Conservation (phyloP, 805 yeast genomes). For the Debaryomyces maramus region DNA sequence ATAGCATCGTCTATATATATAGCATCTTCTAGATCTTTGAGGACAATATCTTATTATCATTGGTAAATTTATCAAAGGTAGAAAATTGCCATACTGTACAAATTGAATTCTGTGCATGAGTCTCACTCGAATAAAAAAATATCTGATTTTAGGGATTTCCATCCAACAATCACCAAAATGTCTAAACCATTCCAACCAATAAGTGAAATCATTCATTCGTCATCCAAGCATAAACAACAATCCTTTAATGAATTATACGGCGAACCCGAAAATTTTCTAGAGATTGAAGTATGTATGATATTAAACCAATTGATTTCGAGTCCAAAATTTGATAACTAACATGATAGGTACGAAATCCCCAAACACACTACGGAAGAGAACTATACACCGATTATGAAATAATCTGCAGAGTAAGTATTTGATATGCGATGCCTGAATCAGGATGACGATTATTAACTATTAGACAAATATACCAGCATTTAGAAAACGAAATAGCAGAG, state of each 20-base stretch:
- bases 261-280: conserved; percentile 91
- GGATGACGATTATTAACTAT: conserved; percentile 12
- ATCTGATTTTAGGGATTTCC: too few species aligned
- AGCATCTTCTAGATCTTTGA: too few species aligned
- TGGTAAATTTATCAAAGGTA: too few species aligned
- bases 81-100: too few species aligned
- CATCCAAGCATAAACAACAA: conserved; percentile 48
- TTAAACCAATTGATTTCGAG: background rate
- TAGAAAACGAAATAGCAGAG: conserved; percentile 58
- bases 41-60: too few species aligned
- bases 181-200: conserved; percentile 45
- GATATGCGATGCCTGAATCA: background rate
- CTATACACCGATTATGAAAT: conserved; percentile 93
- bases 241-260: conserved; percentile 83
- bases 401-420: conserved; percentile 57
- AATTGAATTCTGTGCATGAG: too few species aligned
- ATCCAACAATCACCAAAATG: too few species aligned
- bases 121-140: too few species aligned
- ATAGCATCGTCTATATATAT: too few species aligned
- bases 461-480: conserved; percentile 88
- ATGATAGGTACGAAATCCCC: conserved; percentile 59
- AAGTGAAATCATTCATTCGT: conserved; percentile 38
- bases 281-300: conserved; percentile 67
- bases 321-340: conserved; percentile 18
- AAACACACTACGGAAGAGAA: conserved; percentile 65